phyloP scores from a whole-genome alignment of 1,139 yeast genomes.

The Sugiyamaella castrensis region DNA sequence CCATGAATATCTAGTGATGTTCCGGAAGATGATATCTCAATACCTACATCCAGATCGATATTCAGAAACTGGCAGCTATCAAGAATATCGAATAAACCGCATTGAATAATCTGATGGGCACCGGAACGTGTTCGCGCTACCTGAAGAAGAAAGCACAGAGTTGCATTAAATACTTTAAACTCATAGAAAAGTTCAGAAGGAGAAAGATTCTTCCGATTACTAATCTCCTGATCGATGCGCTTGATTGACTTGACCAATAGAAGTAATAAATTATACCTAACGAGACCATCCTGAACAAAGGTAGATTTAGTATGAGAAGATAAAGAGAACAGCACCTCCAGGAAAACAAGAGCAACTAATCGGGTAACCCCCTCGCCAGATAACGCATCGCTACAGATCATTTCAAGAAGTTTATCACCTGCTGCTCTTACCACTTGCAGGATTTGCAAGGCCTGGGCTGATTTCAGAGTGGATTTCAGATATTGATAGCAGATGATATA shows the following conservation, averaged over 20 bases:
- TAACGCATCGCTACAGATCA: constrained; percentile 73
- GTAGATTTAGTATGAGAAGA: constrained; percentile 50
- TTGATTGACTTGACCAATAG: constrained; percentile 64
- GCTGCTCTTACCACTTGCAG: constrained; percentile 53
- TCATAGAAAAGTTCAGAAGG: constrained; percentile 37
- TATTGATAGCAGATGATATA: constrained; percentile 71
- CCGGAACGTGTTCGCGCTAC: constrained; percentile 76
- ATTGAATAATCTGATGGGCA: constrained; percentile 69
- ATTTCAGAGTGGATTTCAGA: constrained; percentile 44
- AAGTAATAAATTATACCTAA: constrained; percentile 62
- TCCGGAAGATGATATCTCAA: constrained; percentile 36
- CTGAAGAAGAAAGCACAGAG: constrained; percentile 64
- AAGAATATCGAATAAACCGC: constrained; percentile 62
- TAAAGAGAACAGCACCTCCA: constrained; percentile 67
- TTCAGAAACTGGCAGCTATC: constrained; percentile 55
- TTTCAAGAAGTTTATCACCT: constrained; percentile 60
- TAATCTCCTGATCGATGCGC: constrained; percentile 62
- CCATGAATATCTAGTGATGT: neutral
- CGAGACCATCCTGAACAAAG: constrained; percentile 57
- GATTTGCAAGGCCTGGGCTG: constrained; percentile 39
- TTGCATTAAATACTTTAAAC: constrained; percentile 65
- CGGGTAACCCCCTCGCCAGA: constrained; percentile 76
- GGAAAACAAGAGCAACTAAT: constrained; percentile 68
- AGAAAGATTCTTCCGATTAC: constrained; percentile 24
- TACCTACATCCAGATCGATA: constrained; percentile 79